Evolutionary conservation across 1,284 basidiomycete species (phyloP).

Genomic region (Cerioporus squamosus): DNA sequence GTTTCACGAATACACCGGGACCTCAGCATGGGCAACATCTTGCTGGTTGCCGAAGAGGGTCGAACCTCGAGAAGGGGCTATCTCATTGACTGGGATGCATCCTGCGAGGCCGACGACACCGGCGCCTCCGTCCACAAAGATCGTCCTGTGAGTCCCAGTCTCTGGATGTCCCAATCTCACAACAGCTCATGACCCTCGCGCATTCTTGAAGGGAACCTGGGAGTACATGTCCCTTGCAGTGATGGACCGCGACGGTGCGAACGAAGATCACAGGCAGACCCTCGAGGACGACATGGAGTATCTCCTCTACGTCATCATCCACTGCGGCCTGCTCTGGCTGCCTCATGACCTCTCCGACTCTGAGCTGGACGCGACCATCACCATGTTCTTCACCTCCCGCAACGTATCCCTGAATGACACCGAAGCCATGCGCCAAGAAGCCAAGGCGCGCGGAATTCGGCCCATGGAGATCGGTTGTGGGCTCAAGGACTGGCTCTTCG

Average conservation of each 20-base stretch:
- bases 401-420: not conserved
- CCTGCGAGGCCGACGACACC: not conserved
- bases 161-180: not conserved
- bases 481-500: too few species aligned
- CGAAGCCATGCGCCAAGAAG: not conserved
- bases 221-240: slow-evolving; percentile 7
- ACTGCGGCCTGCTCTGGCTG: slow-evolving; percentile 8
- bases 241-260: not conserved
- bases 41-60: slow-evolving; percentile 8
- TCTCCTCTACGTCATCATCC: slow-evolving; percentile 16
- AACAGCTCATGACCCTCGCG: not conserved
- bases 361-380: not conserved
- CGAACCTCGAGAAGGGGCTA: slow-evolving; percentile 1
- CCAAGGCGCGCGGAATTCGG: too few species aligned
- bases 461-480: too few species aligned
- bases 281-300: slow-evolving; percentile 19
- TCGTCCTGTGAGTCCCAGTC: not conserved
- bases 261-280: not conserved
- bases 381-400: not conserved
- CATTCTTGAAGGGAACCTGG: slow-evolving; percentile 10
- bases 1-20: slow-evolving; percentile 6
- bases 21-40: slow-evolving; percentile 12
- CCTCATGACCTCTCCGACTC: not conserved
- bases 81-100: slow-evolving; percentile 15
- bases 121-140: not conserved